phyloP scores from a whole-genome alignment of 75 land plant species.

The Picea sitchensis region DNA sequence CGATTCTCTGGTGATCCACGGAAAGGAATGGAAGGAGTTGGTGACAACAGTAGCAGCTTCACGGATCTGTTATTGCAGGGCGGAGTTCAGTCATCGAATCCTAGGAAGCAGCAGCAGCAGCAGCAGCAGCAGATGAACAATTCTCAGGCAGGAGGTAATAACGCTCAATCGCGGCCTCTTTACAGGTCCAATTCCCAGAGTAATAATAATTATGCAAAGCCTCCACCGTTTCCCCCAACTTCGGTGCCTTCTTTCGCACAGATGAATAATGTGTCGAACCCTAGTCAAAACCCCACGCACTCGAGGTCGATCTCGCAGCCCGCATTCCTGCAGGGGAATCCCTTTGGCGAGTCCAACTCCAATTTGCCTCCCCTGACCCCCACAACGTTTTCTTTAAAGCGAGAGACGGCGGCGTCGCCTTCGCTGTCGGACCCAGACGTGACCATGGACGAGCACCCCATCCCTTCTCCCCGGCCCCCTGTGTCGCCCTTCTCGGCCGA shows the following conservation, averaged over 20 bases:
- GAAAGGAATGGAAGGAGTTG: not conserved
- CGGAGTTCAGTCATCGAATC: not conserved
- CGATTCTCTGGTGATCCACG: not conserved
- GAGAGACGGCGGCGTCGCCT: not conserved
- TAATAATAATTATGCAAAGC: not conserved
- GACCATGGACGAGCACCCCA: constrained; percentile 9
- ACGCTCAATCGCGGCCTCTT: too few relatives aligned
- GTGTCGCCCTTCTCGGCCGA: constrained; percentile 24
- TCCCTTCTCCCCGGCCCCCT: constrained; percentile 13
- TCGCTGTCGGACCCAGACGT: constrained; percentile 24
- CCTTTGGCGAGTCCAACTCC: not conserved
- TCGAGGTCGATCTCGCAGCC: constrained; percentile 1
- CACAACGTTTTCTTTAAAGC: not conserved
- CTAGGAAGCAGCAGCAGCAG: not conserved
- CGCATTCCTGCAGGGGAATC: not conserved
- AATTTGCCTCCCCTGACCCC: not conserved
- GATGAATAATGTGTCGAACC: not conserved
- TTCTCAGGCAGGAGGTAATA: too few relatives aligned
- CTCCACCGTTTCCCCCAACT: not conserved
- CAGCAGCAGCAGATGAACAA: not conserved
- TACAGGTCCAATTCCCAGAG: too few relatives aligned
- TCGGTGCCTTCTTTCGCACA: not conserved
- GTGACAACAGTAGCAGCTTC: not conserved
- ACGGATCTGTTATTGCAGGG: constrained; percentile 1
- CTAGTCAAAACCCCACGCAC: not conserved